Base-by-base conservation (phyloP, 306 rosid genomes). In the Argentina anserina region DNA sequence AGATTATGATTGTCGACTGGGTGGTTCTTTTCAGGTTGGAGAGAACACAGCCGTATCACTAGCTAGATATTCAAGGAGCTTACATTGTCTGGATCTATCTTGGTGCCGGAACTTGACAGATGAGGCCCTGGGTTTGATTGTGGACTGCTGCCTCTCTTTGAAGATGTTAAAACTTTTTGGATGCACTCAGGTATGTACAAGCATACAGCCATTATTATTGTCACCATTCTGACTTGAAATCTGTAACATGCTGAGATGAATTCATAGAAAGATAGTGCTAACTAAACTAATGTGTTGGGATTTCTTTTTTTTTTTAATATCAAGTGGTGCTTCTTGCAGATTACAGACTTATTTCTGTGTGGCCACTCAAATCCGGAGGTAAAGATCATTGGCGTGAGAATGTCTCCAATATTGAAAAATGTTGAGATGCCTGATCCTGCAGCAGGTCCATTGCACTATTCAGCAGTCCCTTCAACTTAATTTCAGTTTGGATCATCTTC, bases 61-160 rank as follows among this genome's bases (percentile, higher is more conserved):
- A 39, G 89, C 87, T 65, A 74, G 26, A 50, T 58, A 58, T 67
- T 80, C 85, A n/a, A 85, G 58, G 73, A 84, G 69, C 60, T 81
- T 94, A 91, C 86, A 84, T 77, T 79, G 58, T 59, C 85, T 94
- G 56, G 97, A 94, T 83, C 80, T 94, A 36, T 91, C 99, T 40
- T 94, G 91, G 91, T 91, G 99, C 83, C 84, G 93, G 68, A 82
- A 79, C 59, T 64, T 94, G 85, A 73, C 85, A 10, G 96, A 91
- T 62, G 58, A 79, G 40, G 89, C 87, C 25, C 61, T 94, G 63
- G 96, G 96, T 71, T 78, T 88, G 47, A 85, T 94, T 41, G 97
- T 87, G 7, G 97, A 94, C 70, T 84, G 72, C 72, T 94, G 99
- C 88, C 71, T 26, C 14, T 86, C 95, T 2, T 76, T 94, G 79